Percentiles rank a stretch among this genome's conserved stretches.
Evolutionary conservation across 2,329 filamentous ascomycete genomes (phyloP).

Genomic region (Fusarium sp.): DNA sequence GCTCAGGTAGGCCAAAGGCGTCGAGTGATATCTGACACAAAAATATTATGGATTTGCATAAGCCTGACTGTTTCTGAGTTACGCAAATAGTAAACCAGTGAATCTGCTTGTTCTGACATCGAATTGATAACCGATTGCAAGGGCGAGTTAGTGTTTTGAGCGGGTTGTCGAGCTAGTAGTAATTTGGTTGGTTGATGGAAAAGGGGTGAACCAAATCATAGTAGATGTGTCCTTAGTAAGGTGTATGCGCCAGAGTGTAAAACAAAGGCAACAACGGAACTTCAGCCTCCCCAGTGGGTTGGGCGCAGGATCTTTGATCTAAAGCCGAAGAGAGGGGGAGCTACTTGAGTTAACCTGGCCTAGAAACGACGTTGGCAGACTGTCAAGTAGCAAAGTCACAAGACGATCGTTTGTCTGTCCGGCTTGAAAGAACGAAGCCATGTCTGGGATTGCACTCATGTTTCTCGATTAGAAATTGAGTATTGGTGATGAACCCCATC

Average conservation of each 20-base stretch:
- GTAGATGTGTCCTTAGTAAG: slow-evolving; percentile 13
- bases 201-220: not conserved
- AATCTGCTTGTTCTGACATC: slow-evolving; percentile 29
- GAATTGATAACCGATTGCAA: slow-evolving; percentile 27
- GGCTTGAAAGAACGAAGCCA: slow-evolving; percentile 11
- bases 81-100: slow-evolving; percentile 15
- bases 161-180: slow-evolving; percentile 2
- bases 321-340: slow-evolving; percentile 1
- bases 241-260: not conserved
- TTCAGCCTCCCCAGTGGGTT: slow-evolving; percentile 33
- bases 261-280: slow-evolving; percentile 12
- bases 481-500: not conserved
- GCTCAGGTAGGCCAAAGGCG: not conserved
- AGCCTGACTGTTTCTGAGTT: slow-evolving; percentile 4
- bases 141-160: slow-evolving; percentile 13
- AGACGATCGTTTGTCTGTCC: not conserved
- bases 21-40: not conserved
- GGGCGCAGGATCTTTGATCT: slow-evolving; percentile 24
- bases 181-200: slow-evolving; percentile 9
- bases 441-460: not conserved
- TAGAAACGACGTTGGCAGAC: slow-evolving; percentile 5
- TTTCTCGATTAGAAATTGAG: not conserved
- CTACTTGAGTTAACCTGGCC: not conserved
- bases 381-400: not conserved
- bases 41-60: slow-evolving; percentile 6